A percentile compares a stretch with the other conserved stretches of the same genome.
phyloP scores from a whole-genome alignment of 352 stramenopile species.

The Phytopythium montanum region DNA sequence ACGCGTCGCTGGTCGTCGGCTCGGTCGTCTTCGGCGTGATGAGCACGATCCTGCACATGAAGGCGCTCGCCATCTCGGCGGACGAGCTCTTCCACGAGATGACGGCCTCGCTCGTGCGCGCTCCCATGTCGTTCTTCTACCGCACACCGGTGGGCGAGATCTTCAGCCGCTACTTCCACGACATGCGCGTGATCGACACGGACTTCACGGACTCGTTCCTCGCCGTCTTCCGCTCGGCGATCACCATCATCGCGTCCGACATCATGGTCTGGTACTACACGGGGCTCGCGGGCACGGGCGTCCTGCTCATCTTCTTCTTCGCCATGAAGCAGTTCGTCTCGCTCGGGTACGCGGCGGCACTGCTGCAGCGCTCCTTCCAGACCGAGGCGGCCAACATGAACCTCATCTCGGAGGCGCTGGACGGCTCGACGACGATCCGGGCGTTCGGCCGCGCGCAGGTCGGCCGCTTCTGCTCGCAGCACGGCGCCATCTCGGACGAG shows the following conservation, averaged over 20 bases:
- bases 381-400: slow-evolving; percentile 35
- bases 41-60: slow-evolving; percentile 28
- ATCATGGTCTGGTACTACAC: slow-evolving; percentile 34
- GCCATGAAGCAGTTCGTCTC: slow-evolving; percentile 31
- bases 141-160: slow-evolving; percentile 40
- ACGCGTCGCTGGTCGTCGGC: slow-evolving; percentile 29
- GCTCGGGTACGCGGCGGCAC: slow-evolving; percentile 21
- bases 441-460: slow-evolving; percentile 30
- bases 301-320: slow-evolving; percentile 34
- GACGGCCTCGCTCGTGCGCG: slow-evolving; percentile 34
- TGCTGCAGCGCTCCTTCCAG: slow-evolving; percentile 33
- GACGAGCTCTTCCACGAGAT: slow-evolving; percentile 41
- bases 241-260: slow-evolving; percentile 25
- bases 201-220: slow-evolving; percentile 24
- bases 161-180: slow-evolving; percentile 43
- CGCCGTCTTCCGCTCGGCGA: slow-evolving; percentile 26
- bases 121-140: slow-evolving; percentile 43
- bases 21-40: slow-evolving; percentile 29
- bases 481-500: slow-evolving; percentile 33
- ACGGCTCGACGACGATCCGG: slow-evolving; percentile 28
- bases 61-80: slow-evolving; percentile 27
- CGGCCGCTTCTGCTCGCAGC: slow-evolving; percentile 22
- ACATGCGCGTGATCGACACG: slow-evolving; percentile 27
- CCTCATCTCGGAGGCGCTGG: slow-evolving; percentile 37
- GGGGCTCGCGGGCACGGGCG: slow-evolving; percentile 19